Base-by-base conservation (phyloP, 2,329 filamentous ascomycete species). In the Leptographium lundbergii region DNA sequence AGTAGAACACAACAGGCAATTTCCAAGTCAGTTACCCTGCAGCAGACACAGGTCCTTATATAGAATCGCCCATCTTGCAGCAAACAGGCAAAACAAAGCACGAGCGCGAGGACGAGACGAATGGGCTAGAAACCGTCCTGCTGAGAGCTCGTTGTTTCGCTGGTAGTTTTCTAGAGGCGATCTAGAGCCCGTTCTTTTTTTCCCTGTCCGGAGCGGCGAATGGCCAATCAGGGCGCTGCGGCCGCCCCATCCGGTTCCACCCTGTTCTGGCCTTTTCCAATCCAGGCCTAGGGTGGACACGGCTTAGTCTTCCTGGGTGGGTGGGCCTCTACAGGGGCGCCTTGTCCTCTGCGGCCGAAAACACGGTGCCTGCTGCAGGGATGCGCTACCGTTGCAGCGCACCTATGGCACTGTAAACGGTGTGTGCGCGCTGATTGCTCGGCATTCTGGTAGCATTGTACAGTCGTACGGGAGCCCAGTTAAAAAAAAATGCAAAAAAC, bases 51-150 rank as follows among this genome's bases (percentile, higher is more conserved):
- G n/a, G 9, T 13, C 32, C 36, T 54, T 54, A 54, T 54, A 54
- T 54, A 54, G 19, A 25, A 24, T 14, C 5, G 13, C 22, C 9
- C 48, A 54, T 54, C 29, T 11, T 11, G 22, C 24, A 25, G 24
- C n/a, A 54, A 17, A 25, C 19, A 29, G 32, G 6, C 4, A 34
- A 29, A 25, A 14, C 39, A 42, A 52, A 53, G 48, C 47, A 57
- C 56, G 56, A 57, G 56, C 47, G 48, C 56, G 48, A 57, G 56
- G 29, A 57, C 56, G 56, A 57, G 42, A 48, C 54, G 53, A 54
- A 34, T 19, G 27, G 27, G 29, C 51, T 22, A 53, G 51, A 53
- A 53, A 17, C 17, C 51, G 29, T 53, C 29, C 29, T 53, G 51
- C 25, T 53, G 42, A 27, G 19, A 29, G 24, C 54, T 56, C 54